phyloP scores from a whole-genome alignment of 139 green algal genomes.

The Microglena sp. region DNA sequence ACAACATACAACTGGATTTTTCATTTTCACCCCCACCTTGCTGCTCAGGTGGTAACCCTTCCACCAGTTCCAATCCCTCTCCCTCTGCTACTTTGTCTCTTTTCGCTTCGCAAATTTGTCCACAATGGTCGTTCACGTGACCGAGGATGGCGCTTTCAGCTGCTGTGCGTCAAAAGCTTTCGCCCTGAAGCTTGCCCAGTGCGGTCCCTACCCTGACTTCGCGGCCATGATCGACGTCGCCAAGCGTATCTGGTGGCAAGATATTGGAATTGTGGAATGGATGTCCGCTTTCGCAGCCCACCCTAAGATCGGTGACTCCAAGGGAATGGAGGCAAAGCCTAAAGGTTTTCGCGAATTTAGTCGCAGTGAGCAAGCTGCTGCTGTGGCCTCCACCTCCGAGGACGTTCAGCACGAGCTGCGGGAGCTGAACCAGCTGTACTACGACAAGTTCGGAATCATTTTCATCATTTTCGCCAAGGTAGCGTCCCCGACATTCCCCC shows the following conservation, averaged over 20 bases:
- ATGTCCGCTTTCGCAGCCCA: constrained; percentile 81
- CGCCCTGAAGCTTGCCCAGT: constrained; percentile 28
- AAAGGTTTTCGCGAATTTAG: constrained; percentile 26
- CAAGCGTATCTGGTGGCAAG: constrained; percentile 57
- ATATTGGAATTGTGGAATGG: constrained; percentile 58
- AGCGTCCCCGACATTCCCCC: too few species aligned
- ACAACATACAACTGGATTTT: too few species aligned
- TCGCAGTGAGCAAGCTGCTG: constrained; percentile 13
- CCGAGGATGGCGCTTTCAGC: constrained; percentile 13
- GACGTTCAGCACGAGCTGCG: constrained; percentile 34
- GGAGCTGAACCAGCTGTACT: constrained; percentile 57
- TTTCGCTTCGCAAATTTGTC: too few species aligned
- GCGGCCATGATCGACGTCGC: constrained; percentile 28
- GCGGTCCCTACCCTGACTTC: constrained; percentile 25
- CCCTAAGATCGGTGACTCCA: constrained; percentile 74
- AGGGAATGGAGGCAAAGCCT: constrained; percentile 42
- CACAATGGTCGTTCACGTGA: too few species aligned
- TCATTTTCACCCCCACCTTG: too few species aligned
- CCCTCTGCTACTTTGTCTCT: too few species aligned
- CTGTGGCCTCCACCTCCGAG: constrained; percentile 4
- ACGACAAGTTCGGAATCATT: constrained; percentile 79
- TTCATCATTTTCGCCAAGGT: constrained; percentile 85
- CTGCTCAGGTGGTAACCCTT: too few species aligned
- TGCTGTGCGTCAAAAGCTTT: constrained; percentile 37
- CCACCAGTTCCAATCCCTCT: too few species aligned